Percentiles rank a stretch among this genome's conserved stretches.
phyloP scores from a whole-genome alignment of 2,329 filamentous ascomycete species.

The Pseudogymnoascus destructans region DNA sequence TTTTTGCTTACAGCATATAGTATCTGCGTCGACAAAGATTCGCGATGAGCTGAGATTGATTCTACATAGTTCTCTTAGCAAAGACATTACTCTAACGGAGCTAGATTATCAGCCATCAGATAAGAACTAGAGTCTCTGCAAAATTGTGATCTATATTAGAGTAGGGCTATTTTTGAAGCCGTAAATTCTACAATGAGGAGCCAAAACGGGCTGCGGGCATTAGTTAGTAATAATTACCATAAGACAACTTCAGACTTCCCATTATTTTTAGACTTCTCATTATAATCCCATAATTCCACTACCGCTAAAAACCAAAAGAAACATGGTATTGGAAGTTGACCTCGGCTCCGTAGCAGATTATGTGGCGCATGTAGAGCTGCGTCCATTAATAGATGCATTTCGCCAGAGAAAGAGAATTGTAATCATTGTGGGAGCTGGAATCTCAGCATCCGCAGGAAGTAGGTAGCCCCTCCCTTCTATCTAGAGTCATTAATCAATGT shows the following conservation, averaged over 20 bases:
- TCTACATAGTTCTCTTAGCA: constrained; percentile 12
- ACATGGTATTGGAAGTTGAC: constrained; percentile 12
- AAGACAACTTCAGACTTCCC: background rate
- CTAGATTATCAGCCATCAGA: constrained; percentile 15
- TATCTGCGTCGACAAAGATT: constrained; percentile 13
- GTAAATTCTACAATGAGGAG: constrained; percentile 2
- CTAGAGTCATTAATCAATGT: constrained; percentile 11
- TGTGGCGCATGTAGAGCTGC: constrained; percentile 32
- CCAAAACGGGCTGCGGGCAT: constrained; percentile 10
- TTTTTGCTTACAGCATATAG: constrained; percentile 12
- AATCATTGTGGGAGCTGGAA: constrained; percentile 84
- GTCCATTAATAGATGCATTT: constrained; percentile 57
- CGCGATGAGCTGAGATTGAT: constrained; percentile 14
- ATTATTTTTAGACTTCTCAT: background rate
- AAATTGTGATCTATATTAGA: constrained; percentile 4
- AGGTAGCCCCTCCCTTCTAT: constrained; percentile 26
- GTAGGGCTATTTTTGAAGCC: background rate
- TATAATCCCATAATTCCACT: background rate
- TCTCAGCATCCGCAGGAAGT: constrained; percentile 87
- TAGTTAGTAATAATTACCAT: constrained; percentile 8
- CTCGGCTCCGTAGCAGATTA: constrained; percentile 12
- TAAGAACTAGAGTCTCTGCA: constrained; percentile 5
- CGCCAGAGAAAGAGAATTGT: constrained; percentile 89
- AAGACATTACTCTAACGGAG: constrained; percentile 16
- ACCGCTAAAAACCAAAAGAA: constrained; percentile 9